Conservation (phyloP, 495 filamentous ascomycete species). For the Glonium stellatum region DNA sequence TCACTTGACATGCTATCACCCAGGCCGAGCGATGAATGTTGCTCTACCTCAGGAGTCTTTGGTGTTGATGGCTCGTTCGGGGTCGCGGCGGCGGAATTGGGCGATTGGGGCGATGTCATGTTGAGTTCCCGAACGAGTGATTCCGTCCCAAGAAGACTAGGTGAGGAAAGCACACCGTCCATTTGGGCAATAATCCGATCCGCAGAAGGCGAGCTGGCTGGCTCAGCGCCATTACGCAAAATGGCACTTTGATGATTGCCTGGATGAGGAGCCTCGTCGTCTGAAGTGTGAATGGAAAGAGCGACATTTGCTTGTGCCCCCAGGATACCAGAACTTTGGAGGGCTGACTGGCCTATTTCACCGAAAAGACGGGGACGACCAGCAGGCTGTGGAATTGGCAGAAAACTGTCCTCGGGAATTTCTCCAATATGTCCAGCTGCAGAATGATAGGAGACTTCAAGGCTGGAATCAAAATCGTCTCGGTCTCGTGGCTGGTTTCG, state of each 20-base stretch:
- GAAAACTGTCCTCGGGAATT: slow-evolving; percentile 28
- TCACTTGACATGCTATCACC: slow-evolving; percentile 28
- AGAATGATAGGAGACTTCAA: slow-evolving; percentile 27
- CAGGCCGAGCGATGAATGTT: slow-evolving; percentile 20
- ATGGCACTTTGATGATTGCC: background rate
- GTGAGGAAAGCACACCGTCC: slow-evolving; percentile 17
- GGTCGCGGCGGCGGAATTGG: slow-evolving; percentile 24
- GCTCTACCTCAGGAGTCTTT: slow-evolving; percentile 31
- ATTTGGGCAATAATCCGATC: background rate
- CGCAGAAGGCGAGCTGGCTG: background rate
- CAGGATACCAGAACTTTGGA: slow-evolving; percentile 56
- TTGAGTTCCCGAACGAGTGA: slow-evolving; percentile 60
- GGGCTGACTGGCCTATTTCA: slow-evolving; percentile 64
- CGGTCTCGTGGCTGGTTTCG: slow-evolving; percentile 30
- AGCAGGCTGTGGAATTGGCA: slow-evolving; percentile 7
- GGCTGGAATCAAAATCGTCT: slow-evolving; percentile 31
- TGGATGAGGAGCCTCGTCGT: background rate
- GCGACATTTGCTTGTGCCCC: slow-evolving; percentile 32
- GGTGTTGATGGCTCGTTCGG: slow-evolving; percentile 32
- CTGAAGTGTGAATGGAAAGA: slow-evolving; percentile 9
- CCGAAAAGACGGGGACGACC: slow-evolving; percentile 58
- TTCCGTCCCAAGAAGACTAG: slow-evolving; percentile 61
- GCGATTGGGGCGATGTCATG: slow-evolving; percentile 50
- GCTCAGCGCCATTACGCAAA: background rate
- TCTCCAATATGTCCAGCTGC: background rate